Evolutionary conservation across 2,329 filamentous ascomycete species (phyloP).

Genomic region (Claviceps digitariae): DNA sequence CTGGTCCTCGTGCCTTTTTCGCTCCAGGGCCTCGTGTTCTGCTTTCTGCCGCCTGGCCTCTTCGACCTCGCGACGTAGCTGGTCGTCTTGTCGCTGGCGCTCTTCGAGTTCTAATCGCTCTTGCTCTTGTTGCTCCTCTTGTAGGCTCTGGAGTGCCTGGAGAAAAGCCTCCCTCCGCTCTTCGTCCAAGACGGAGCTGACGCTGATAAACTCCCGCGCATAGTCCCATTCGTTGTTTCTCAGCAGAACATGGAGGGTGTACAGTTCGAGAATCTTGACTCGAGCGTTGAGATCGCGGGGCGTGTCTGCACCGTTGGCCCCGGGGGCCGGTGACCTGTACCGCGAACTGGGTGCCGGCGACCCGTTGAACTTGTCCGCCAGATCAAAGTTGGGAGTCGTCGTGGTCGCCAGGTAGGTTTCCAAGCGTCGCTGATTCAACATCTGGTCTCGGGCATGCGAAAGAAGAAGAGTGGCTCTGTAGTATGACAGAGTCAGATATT

Average conservation of each 20-base stretch:
- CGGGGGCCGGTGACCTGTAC: constrained; percentile 32
- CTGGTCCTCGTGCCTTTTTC: constrained; percentile 40
- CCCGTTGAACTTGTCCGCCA: constrained; percentile 48
- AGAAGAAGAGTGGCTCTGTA: constrained; percentile 73
- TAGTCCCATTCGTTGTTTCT: constrained; percentile 95
- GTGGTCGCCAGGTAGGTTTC: constrained; percentile 80
- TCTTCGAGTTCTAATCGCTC: constrained; percentile 51
- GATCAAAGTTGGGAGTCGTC: constrained; percentile 57
- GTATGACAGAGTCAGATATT: neutral
- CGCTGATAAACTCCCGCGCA: constrained; percentile 75
- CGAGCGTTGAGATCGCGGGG: constrained; percentile 72
- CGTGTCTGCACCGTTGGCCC: constrained; percentile 57
- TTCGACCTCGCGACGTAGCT: constrained; percentile 41
- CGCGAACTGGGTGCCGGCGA: constrained; percentile 24
- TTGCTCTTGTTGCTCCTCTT: constrained; percentile 70
- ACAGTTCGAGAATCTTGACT: constrained; percentile 87
- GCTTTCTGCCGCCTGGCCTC: constrained; percentile 40
- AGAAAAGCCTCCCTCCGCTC: constrained; percentile 82
- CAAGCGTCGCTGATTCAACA: constrained; percentile 70
- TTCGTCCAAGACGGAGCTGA: constrained; percentile 79
- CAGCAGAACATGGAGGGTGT: constrained; percentile 87
- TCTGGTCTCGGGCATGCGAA: constrained; percentile 76
- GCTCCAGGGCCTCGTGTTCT: constrained; percentile 46
- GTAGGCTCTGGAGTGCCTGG: constrained; percentile 68
- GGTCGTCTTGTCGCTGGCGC: constrained; percentile 40